Base-by-base conservation (phyloP, 805 yeast species). In the Candida succiphila region DNA sequence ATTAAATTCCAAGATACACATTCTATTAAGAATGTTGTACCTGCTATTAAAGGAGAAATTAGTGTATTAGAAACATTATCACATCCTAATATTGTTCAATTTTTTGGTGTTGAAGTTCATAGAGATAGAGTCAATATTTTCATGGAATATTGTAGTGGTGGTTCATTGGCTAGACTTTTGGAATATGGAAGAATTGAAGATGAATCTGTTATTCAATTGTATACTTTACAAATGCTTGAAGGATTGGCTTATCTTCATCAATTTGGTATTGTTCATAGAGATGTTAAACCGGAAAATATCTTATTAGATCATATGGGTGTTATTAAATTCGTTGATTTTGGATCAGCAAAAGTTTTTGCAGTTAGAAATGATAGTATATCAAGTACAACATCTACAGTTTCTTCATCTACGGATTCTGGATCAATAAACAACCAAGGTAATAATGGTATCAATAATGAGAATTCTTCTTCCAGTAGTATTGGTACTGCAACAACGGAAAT, bases 91-190 rank as follows among this genome's bases (percentile, higher is more conserved):
- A 82, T 92, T 45, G 97, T 92, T 5, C 96, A 88, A 52, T 92
- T 89, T 53, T 88, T 76, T 50, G 98, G 98, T 33, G 96, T 92
- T 25, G 97, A 92, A 55, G 96, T 92, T 5, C 97, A 92, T 56
- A 71, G 96, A 34, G 97, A 92, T 55, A 75, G 84, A 42, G 96
- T 92, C 14, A 88, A 86, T 54, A 79, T 92, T 22, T 92, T 92
- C 54, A 92, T 92, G 98, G 98, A 92, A 58, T 88, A 73, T 58
- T 92, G 98, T 63, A 94, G 88, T 46, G 92, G 96, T 26, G 97
- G 97, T 1, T 88, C 97, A 0, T 63, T 92, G 37, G 86, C 95
- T 0, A 75, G 83, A 6, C 60, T 88, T 30, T 65, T 92, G 39
- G 87, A 84, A 37, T 92, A 87, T 52, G 97, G 98, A 8, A 65